phyloP scores from a whole-genome alignment of 164 flowering plant species.

The Akebia trifoliata region DNA sequence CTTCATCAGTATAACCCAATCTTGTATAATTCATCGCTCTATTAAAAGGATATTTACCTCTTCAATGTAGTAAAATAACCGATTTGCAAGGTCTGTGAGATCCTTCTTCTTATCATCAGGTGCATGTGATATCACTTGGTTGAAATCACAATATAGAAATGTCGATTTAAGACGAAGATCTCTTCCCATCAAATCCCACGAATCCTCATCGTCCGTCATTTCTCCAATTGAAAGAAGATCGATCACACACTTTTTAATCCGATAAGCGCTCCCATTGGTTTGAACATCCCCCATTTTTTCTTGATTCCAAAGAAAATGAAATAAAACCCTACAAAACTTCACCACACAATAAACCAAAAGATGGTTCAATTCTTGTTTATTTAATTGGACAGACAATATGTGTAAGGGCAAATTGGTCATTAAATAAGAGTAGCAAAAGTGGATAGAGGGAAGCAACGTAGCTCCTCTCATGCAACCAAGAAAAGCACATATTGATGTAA shows the following conservation, averaged over 20 bases:
- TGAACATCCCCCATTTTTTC: conserved; percentile 7
- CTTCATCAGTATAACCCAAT: too few relatives aligned
- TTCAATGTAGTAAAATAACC: conserved; percentile 23
- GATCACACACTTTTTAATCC: conserved; percentile 24
- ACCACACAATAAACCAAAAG: not conserved
- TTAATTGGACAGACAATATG: not conserved
- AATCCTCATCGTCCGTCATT: conserved; percentile 22
- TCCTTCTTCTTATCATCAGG: conserved; percentile 21
- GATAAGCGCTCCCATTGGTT: conserved; percentile 16
- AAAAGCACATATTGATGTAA: not conserved
- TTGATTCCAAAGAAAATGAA: too few relatives aligned
- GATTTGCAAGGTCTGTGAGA: conserved; percentile 27
- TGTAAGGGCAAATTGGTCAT: not conserved
- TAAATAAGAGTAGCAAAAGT: not conserved
- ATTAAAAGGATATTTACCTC: too few relatives aligned
- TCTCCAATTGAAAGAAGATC: conserved; percentile 26
- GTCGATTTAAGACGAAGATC: conserved; percentile 27
- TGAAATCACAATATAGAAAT: conserved; percentile 27
- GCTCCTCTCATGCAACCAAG: too few relatives aligned
- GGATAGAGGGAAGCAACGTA: not conserved
- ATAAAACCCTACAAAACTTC: too few relatives aligned
- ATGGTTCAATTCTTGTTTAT: not conserved
- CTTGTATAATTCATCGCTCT: too few relatives aligned
- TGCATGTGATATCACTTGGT: conserved; percentile 18
- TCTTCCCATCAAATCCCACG: conserved; percentile 26